Evolutionary conservation across 2,329 filamentous ascomycete species (phyloP), one percentile per base, ranked within the genome.

Genomic region (Nemania abortiva): DNA sequence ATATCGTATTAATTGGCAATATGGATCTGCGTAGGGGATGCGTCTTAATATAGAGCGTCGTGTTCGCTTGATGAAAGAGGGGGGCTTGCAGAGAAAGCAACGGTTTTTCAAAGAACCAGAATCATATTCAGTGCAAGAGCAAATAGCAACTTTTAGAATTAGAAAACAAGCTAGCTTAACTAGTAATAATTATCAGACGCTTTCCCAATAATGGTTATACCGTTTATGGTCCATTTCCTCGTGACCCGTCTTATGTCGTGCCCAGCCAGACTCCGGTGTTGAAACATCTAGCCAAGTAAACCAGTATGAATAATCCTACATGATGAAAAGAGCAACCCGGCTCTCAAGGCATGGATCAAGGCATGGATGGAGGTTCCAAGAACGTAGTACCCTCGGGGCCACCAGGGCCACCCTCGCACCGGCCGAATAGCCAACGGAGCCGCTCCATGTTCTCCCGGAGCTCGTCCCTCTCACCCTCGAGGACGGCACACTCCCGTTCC

Each of bases 381-480:
- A 42, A 69, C 11, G 64, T 18, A 47, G 71, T 49, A 22, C 58
- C 65, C 15, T 70, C 68, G 11, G 54, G 24, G 29, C 60, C 55
- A 24, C 66, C 74, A 22, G 68, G 62, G 9, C 68, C 66, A 24
- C 73, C 71, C 67, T 78, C 74, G 52, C 72, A 75, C 29, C 74
- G 74, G 4, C 74, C 74, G 18, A 76, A 77, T n/a, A 78, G 54
- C 75, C 75, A 78, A 18, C 73, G 74, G 57, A 81, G 73, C 37
- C 74, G 65, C 66, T 75, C 72, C 69, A 78, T 74, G 58, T 75
- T 76, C 22, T 76, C 74, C 15, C 75, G 68, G 13, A 79, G 71
- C 72, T 82, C 80, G 68, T 79, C 75, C 63, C 79, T 75, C 72
- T 82, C 80, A 59, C 75, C 78, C 73, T 82, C 79, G 39, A 82